phyloP scores from a whole-genome alignment of 805 yeast genomes.

The Candida xiaguanensis region DNA sequence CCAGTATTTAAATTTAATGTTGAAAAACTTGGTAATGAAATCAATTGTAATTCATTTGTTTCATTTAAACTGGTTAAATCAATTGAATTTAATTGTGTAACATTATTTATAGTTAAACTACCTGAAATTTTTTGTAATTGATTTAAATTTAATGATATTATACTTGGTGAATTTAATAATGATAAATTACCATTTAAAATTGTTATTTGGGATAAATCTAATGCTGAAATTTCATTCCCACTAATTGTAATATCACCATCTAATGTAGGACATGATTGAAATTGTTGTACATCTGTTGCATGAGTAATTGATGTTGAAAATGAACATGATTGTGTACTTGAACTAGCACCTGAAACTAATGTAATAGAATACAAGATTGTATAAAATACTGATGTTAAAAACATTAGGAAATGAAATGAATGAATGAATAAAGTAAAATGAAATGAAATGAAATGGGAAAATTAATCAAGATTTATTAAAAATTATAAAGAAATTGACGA shows the following conservation, averaged over 20 bases:
- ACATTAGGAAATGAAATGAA: not conserved
- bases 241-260: conserved; percentile 36
- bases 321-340: conserved; percentile 26
- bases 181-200: conserved; percentile 27
- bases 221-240: conserved; percentile 27
- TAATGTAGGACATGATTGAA: conserved; percentile 40
- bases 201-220: conserved; percentile 28
- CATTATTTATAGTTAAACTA: conserved; percentile 31
- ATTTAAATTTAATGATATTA: conserved; percentile 28
- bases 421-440: not conserved
- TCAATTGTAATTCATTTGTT: conserved; percentile 29
- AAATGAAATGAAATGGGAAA: not conserved
- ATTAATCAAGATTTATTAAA: not conserved
- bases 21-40: conserved; percentile 41
- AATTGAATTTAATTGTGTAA: conserved; percentile 36
- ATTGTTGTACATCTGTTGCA: conserved; percentile 29
- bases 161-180: conserved; percentile 38
- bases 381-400: conserved; percentile 5
- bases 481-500: not conserved
- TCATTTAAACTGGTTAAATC: conserved; percentile 30
- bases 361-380: not conserved
- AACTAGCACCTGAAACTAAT: conserved; percentile 2
- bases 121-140: conserved; percentile 31
- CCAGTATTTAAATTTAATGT: conserved; percentile 34
- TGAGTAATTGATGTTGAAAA: conserved; percentile 38